phyloP scores from a whole-genome alignment of 1,284 basidiomycete genomes.

The Lignosus rhinocerotis region DNA sequence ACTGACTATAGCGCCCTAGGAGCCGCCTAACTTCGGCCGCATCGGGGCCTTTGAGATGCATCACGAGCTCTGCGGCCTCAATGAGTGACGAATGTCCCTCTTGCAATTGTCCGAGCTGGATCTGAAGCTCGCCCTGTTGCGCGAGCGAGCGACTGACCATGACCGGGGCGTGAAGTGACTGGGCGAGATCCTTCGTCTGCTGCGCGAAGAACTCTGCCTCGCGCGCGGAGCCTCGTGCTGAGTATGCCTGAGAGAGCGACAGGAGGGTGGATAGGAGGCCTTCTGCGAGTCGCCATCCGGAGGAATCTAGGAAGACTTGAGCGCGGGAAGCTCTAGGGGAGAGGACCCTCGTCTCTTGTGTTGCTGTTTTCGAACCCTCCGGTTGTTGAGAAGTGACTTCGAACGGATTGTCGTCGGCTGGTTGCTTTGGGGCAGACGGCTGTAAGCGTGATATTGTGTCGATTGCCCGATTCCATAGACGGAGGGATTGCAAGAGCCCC shows the following conservation, averaged over 20 bases:
- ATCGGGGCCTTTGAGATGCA: conserved; percentile 51
- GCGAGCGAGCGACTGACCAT: conserved; percentile 65
- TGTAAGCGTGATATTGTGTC: conserved; percentile 68
- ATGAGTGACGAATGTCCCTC: conserved; percentile 54
- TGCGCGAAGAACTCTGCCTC: conserved; percentile 83
- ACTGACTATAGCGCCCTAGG: conserved; percentile 57
- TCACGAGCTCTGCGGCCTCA: conserved; percentile 50
- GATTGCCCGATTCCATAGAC: conserved; percentile 79
- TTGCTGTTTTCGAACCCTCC: conserved; percentile 6
- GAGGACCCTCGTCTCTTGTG: conserved; percentile 16
- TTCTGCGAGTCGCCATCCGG: conserved; percentile 78
- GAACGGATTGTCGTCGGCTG: conserved; percentile 59
- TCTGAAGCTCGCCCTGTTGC: conserved; percentile 66
- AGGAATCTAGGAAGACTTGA: conserved; percentile 41
- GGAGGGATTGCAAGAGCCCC: conserved; percentile 69
- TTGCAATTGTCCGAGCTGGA: conserved; percentile 60
- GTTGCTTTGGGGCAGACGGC: conserved; percentile 37
- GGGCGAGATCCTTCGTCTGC: conserved; percentile 71
- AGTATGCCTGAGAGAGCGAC: conserved; percentile 61
- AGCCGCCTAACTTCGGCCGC: conserved; percentile 64
- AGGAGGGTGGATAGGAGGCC: conserved; percentile 68
- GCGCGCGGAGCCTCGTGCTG: conserved; percentile 72
- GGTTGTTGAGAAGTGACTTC: conserved; percentile 33
- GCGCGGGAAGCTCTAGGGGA: conserved; percentile 28
- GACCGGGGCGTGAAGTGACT: conserved; percentile 63